phyloP scores from a whole-genome alignment of 2,329 filamentous ascomycete species.

The Pseudogymnoascus sp. region DNA sequence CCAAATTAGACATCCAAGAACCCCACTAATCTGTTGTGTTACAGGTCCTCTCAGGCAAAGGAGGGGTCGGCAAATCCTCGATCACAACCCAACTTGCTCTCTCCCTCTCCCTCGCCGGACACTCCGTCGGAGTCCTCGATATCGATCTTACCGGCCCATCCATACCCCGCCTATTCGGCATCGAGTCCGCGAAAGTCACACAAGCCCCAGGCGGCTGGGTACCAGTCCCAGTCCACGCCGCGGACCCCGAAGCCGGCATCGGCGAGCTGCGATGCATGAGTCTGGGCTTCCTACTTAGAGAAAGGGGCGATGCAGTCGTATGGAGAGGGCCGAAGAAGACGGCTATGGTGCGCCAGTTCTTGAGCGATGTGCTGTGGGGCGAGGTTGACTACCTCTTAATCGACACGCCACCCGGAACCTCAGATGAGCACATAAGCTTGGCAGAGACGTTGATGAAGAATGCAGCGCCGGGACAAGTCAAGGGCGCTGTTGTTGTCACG shows the following conservation, averaged over 20 bases:
- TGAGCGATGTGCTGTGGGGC: constrained; percentile 84
- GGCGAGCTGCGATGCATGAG: constrained; percentile 79
- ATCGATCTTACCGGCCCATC: constrained; percentile 94
- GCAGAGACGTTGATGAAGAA: constrained; percentile 71
- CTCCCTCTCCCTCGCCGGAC: constrained; percentile 73
- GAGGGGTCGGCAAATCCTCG: constrained; percentile 94
- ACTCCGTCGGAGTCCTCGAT: constrained; percentile 90
- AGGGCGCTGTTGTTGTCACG: constrained; percentile 88
- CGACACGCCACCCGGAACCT: constrained; percentile 92
- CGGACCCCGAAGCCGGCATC: constrained; percentile 39
- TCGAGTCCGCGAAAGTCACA: constrained; percentile 80
- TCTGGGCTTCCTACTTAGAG: constrained; percentile 77
- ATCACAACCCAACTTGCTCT: constrained; percentile 95
- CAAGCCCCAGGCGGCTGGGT: constrained; percentile 90
- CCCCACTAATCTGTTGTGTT: neutral
- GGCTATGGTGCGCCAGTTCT: constrained; percentile 94
- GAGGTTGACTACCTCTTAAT: constrained; percentile 86
- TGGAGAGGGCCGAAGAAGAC: constrained; percentile 99
- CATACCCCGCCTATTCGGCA: constrained; percentile 87
- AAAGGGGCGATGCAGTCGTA: constrained; percentile 82
- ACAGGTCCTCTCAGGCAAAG: constrained; percentile 84
- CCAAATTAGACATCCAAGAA: neutral
- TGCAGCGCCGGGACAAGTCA: constrained; percentile 57
- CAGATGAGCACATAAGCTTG: constrained; percentile 92
- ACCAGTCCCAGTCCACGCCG: constrained; percentile 72